Conservation (phyloP, 2,329 filamentous ascomycete genomes). For the Nothophoma quercina region DNA sequence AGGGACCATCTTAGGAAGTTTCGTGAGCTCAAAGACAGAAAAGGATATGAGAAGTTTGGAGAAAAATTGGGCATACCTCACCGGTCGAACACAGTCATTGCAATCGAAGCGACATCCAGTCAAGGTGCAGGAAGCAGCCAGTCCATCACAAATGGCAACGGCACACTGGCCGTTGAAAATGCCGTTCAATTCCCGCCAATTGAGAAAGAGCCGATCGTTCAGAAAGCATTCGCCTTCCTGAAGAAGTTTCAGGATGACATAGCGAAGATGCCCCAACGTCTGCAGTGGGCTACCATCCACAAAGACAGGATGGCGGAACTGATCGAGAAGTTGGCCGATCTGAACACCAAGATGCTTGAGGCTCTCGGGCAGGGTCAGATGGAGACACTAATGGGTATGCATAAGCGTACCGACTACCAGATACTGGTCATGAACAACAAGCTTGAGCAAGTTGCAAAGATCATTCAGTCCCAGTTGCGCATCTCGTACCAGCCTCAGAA, state of each 20-base stretch:
- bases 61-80: too few relatives aligned
- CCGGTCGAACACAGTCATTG: too few relatives aligned
- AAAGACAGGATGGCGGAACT: conserved; percentile 41
- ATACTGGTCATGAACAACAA: conserved; percentile 48
- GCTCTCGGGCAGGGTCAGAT: conserved; percentile 43
- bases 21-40: too few relatives aligned
- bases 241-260: conserved; percentile 32
- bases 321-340: conserved; percentile 40
- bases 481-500: too few relatives aligned
- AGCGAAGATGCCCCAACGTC: conserved; percentile 33
- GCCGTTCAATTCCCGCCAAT: conserved; percentile 42
- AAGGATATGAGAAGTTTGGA: too few relatives aligned
- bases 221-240: conserved; percentile 40
- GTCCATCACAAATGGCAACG: neutral
- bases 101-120: too few relatives aligned
- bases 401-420: conserved; percentile 46
- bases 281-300: conserved; percentile 44
- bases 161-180: conserved; percentile 21
- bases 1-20: too few relatives aligned
- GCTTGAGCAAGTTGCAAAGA: conserved; percentile 46
- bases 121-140: neutral
- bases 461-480: conserved; percentile 42
- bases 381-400: conserved; percentile 37
- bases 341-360: conserved; percentile 49
- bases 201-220: conserved; percentile 34